These are phyloP conservation scores for Pichia norvegensis DNA, from an alignment of 1,139 yeast species.

Conservation along the genomic window DNA sequence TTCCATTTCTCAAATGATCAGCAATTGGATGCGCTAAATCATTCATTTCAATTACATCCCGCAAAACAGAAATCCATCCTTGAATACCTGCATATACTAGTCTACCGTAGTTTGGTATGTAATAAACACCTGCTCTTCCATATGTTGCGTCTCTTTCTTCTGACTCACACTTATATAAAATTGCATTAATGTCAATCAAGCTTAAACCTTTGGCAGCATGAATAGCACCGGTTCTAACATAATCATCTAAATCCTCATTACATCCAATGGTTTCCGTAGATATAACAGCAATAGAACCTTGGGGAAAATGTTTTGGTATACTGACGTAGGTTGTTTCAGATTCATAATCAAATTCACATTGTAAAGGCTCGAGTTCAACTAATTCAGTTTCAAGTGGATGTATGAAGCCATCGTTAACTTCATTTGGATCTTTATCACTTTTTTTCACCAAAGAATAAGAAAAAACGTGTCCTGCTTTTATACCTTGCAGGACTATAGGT, in stretches of 20 bases:
- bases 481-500: slow-evolving; percentile 60
- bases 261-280: slow-evolving; percentile 55
- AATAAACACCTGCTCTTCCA: slow-evolving; percentile 66
- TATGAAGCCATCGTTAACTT: slow-evolving; percentile 24
- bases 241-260: slow-evolving; percentile 55
- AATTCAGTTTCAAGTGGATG: slow-evolving; percentile 63
- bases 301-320: slow-evolving; percentile 60
- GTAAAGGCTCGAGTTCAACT: slow-evolving; percentile 45
- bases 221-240: slow-evolving; percentile 63
- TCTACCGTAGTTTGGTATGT: slow-evolving; percentile 63
- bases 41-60: slow-evolving; percentile 56
- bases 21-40: slow-evolving; percentile 80
- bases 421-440: slow-evolving; percentile 38
- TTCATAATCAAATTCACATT: slow-evolving; percentile 35
- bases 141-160: slow-evolving; percentile 80
- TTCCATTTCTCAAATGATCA: slow-evolving; percentile 70
- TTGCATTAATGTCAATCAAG: slow-evolving; percentile 64
- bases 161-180: slow-evolving; percentile 70
- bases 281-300: slow-evolving; percentile 84
- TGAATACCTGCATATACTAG: slow-evolving; percentile 84
- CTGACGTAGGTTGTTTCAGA: slow-evolving; percentile 43
- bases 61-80: slow-evolving; percentile 79
- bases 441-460: slow-evolving; percentile 46
- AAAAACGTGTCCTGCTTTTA: slow-evolving; percentile 53
- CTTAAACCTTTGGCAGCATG: slow-evolving; percentile 57